Base-by-base conservation (phyloP, 2,329 filamentous ascomycete species). In the Botryosphaeria dothidea region DNA sequence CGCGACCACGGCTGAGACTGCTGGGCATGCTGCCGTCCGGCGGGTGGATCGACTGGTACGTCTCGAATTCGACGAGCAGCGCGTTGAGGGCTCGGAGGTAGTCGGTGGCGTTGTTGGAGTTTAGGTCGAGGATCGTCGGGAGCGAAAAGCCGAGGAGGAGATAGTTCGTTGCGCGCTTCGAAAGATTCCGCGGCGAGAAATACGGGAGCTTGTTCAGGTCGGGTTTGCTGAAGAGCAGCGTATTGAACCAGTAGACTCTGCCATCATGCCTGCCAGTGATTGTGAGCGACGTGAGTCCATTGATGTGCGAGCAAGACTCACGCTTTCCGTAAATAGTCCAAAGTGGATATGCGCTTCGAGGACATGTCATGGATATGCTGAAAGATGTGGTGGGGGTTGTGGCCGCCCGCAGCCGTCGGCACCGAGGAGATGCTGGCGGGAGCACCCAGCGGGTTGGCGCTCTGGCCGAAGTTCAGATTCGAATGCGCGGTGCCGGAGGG, bases 191-290 rank as follows among this genome's bases (percentile, higher is more conserved):
- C 3, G 88, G 82, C 66, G 96, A 91, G 74, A 96, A 94, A 74
- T 92, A 96, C 51, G 94, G 89, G 82, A 97, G 90, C 73, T 90
- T 89, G 60, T 86, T 82, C 36, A 98, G 84, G 77, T 97, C 92
- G 31, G 86, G 78, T 72, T 92, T 91, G 69, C 93, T 92, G 79
- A 97, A 97, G 73, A 96, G 90, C 67, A 97, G 87, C 0, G 95
- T 97, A 80, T 97, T 97, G 83, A 98, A 97, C 93, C 95, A 98
- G 82, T 96, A 98, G 46, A 97, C 89, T 66, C 92, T 89, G 67
- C 94, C 93, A 79, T 97, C 93, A 75, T 99, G 93, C 29, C 92
- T 96, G 75, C 60, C 6, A n/a, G 34, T 9, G 62, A 1, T 21
- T 27, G 60, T 61, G 19, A 67, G 49, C 56, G 17, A 11, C 13